Percentiles rank a stretch among this genome's conserved stretches.
Conservation (phyloP, 768 basidiomycete genomes). For the Austroboletus eburneus region DNA sequence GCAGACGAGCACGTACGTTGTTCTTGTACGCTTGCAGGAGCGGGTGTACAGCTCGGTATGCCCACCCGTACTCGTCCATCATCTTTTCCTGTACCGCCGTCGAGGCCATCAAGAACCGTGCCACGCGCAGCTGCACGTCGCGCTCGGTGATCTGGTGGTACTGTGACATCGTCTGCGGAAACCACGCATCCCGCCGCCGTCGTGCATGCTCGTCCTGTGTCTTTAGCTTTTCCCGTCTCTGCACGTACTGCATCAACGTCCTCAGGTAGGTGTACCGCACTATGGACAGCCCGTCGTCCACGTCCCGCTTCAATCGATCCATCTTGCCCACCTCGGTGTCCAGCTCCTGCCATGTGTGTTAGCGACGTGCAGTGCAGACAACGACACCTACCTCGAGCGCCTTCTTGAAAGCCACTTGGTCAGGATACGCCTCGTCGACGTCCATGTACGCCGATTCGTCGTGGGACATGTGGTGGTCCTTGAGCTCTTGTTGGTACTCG, state of each 20-base stretch:
- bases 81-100: constrained; percentile 40
- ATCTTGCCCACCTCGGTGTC: constrained; percentile 14
- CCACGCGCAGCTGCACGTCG: constrained; percentile 47
- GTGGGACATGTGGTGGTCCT: constrained; percentile 23
- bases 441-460: constrained; percentile 28
- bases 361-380: neutral
- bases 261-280: constrained; percentile 31
- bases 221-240: constrained; percentile 8
- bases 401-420: constrained; percentile 24
- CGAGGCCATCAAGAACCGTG: constrained; percentile 39
- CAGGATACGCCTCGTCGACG: constrained; percentile 22
- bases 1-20: constrained; percentile 34
- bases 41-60: constrained; percentile 43
- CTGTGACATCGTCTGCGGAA: constrained; percentile 28
- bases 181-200: constrained; percentile 30
- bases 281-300: constrained; percentile 27
- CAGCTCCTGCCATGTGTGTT: constrained; percentile 14
- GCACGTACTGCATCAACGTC: constrained; percentile 17
- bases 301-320: constrained; percentile 20
- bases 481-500: constrained; percentile 32
- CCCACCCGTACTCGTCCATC: constrained; percentile 49
- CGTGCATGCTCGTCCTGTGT: constrained; percentile 20
- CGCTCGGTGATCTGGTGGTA: constrained; percentile 32
- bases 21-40: constrained; percentile 37
- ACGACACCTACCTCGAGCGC: constrained; percentile 19